Evolutionary conservation across 306 rosid species (phyloP).

Genomic region (Citrullus amarus): DNA sequence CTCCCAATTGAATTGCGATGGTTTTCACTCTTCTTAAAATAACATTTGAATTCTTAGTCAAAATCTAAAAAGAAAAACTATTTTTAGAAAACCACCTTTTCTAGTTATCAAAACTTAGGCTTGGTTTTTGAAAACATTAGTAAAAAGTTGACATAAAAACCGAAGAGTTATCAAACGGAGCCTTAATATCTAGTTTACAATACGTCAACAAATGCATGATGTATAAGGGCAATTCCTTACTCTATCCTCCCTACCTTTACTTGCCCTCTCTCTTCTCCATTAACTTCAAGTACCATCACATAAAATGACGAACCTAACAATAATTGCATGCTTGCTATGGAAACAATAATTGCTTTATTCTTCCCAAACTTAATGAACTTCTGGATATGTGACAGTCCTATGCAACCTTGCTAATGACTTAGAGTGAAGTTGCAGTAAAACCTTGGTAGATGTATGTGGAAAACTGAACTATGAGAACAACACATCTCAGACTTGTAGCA

Average conservation of each 20-base stretch:
- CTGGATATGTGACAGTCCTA: background rate
- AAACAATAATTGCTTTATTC: background rate
- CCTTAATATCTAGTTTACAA: background rate
- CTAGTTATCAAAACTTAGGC: too few species aligned
- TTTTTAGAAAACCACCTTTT: too few species aligned
- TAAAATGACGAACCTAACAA: background rate
- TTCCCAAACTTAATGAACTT: background rate
- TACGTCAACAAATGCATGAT: background rate
- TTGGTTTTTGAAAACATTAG: too few species aligned
- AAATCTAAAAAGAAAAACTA: background rate
- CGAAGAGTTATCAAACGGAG: background rate
- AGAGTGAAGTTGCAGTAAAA: background rate
- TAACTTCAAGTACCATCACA: background rate
- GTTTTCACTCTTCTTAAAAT: too few species aligned
- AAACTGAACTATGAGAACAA: background rate
- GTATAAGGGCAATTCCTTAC: background rate
- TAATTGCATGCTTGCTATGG: background rate
- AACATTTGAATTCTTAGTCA: too few species aligned
- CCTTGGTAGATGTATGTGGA: background rate
- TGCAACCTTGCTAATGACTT: background rate
- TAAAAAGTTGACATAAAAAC: too few species aligned
- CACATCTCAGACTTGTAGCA: background rate
- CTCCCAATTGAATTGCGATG: too few species aligned
- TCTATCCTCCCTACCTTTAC: background rate
- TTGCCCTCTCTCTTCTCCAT: background rate